A percentile compares a stretch with the other conserved stretches of the same genome.
Evolutionary conservation across 148 eudicot species (phyloP).

Genomic region (Rhododendron henanense): DNA sequence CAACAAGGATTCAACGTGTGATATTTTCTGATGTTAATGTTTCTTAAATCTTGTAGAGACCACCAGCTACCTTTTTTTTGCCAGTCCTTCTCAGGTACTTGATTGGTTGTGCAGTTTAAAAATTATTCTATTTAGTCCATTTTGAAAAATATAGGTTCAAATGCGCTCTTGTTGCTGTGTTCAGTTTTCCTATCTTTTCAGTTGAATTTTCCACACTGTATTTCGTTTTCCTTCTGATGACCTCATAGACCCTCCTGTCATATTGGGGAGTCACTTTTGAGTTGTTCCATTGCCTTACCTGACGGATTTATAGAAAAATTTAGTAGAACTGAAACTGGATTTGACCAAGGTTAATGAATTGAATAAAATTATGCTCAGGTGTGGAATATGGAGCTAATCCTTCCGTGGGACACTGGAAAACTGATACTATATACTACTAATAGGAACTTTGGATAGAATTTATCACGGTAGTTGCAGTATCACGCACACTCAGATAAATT

Average conservation of each 20-base stretch:
- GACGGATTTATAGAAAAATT: not conserved
- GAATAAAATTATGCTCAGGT: not conserved
- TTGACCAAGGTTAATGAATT: not conserved
- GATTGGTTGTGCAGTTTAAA: not conserved
- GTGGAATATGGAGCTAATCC: not conserved
- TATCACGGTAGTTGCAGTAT: not conserved
- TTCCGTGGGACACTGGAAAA: not conserved
- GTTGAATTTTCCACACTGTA: not conserved
- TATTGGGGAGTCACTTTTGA: not conserved
- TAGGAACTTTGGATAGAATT: not conserved
- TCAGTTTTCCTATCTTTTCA: not conserved
- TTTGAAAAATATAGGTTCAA: not conserved
- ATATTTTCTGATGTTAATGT: conserved; percentile 10
- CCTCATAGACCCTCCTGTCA: not conserved
- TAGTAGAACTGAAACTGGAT: not conserved
- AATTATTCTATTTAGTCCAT: not conserved
- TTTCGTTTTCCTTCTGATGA: not conserved
- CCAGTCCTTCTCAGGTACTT: conserved; percentile 54
- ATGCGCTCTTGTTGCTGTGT: not conserved
- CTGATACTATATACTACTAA: not conserved
- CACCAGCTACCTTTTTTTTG: conserved; percentile 41
- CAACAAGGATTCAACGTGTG: not conserved
- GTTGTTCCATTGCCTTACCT: not conserved
- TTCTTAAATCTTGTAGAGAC: conserved; percentile 40
- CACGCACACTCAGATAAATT: not conserved